Evolutionary conservation across 352 stramenopile species (phyloP).

Genomic region (Aphanomyces euteiches): DNA sequence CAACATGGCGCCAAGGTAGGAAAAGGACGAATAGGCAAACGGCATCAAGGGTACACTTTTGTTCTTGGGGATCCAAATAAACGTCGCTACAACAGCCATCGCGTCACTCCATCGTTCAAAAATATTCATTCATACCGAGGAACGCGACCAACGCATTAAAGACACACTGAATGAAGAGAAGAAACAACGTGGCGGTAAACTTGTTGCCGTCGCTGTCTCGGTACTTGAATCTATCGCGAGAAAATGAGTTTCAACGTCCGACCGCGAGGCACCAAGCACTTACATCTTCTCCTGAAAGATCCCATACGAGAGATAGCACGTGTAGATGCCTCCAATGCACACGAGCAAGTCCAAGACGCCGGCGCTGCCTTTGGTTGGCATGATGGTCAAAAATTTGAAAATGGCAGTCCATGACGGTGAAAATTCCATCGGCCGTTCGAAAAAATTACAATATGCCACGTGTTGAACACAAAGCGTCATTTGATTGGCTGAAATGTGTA

Average conservation of each 20-base stretch:
- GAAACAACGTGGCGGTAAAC: slow-evolving; percentile 89
- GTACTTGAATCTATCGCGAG: slow-evolving; percentile 74
- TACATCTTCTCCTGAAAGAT: slow-evolving; percentile 94
- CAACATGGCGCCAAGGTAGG: slow-evolving; percentile 89
- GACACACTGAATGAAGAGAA: slow-evolving; percentile 90
- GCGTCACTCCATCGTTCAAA: background rate
- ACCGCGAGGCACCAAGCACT: slow-evolving; percentile 16
- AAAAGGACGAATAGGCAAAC: slow-evolving; percentile 85
- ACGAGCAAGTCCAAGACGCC: slow-evolving; percentile 54
- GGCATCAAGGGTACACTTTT: slow-evolving; percentile 63
- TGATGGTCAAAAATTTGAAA: slow-evolving; percentile 3
- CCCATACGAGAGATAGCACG: slow-evolving; percentile 89
- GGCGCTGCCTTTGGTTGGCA: background rate
- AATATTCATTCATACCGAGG: slow-evolving; percentile 35
- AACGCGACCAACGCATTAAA: slow-evolving; percentile 87
- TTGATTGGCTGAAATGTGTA: background rate
- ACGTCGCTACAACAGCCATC: slow-evolving; percentile 46
- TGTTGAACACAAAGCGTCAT: background rate
- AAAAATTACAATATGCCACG: background rate
- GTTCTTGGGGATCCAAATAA: slow-evolving; percentile 75
- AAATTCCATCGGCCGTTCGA: background rate
- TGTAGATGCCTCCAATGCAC: slow-evolving; percentile 88
- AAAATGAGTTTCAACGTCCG: slow-evolving; percentile 1
- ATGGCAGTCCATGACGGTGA: background rate
- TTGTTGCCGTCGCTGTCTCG: slow-evolving; percentile 72